Conservation (phyloP, 148 eudicot genomes). For the Chenopodium formosanum region DNA sequence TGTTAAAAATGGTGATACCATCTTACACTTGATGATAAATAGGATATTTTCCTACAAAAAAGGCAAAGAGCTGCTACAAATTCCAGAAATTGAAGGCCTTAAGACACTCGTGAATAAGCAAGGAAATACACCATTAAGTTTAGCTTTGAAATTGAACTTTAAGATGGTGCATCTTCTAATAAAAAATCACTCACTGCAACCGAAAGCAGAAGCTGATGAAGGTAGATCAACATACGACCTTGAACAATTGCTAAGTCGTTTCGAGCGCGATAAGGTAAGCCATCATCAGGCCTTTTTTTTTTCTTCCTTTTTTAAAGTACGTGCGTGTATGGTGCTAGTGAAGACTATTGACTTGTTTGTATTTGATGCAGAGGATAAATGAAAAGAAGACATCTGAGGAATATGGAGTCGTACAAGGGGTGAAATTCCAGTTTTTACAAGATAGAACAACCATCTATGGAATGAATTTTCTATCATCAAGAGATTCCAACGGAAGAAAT, state of each 20-base stretch:
- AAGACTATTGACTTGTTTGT: too few relatives aligned
- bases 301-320: too few relatives aligned
- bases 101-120: background rate
- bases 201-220: too few relatives aligned
- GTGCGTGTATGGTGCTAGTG: too few relatives aligned
- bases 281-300: too few relatives aligned
- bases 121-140: slow-evolving; percentile 10
- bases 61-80: background rate
- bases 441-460: background rate
- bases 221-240: too few relatives aligned
- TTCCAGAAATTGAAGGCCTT: background rate
- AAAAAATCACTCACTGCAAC: too few relatives aligned
- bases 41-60: background rate
- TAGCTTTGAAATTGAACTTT: slow-evolving; percentile 1
- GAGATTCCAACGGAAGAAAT: background rate
- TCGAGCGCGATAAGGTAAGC: too few relatives aligned
- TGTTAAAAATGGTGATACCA: background rate
- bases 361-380: background rate
- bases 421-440: background rate
- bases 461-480: background rate
- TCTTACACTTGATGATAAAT: background rate
- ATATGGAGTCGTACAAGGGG: background rate
- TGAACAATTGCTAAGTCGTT: too few relatives aligned
- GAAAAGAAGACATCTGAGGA: slow-evolving; percentile 3
- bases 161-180: background rate